These are phyloP conservation scores for Alternaria tenuissima DNA, from an alignment of 2,329 filamentous ascomycete species.

Conservation along the genomic window DNA sequence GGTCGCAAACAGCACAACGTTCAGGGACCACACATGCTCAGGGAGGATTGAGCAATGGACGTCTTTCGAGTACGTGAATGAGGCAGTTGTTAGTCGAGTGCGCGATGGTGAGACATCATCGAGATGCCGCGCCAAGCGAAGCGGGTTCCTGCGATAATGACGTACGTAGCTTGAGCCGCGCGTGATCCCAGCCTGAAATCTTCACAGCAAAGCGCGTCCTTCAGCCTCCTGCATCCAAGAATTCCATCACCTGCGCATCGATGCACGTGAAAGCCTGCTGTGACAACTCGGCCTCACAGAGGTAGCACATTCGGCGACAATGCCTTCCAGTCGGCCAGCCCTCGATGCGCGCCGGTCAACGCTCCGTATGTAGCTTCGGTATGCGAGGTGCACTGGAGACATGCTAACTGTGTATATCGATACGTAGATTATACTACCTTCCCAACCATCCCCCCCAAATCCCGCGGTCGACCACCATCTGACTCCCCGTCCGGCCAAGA, in stretches of 20 bases:
- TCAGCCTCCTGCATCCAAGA: neutral
- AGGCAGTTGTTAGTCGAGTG: neutral
- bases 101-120: neutral
- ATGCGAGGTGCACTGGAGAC: neutral
- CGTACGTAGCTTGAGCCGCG: constrained; percentile 11
- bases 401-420: neutral
- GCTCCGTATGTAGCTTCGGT: constrained; percentile 51
- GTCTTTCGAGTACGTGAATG: neutral
- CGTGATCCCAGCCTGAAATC: constrained; percentile 16
- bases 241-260: constrained; percentile 4
- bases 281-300: constrained; percentile 25
- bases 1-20: neutral
- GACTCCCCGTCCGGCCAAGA: constrained; percentile 36
- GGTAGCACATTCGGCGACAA: constrained; percentile 32
- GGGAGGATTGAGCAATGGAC: neutral
- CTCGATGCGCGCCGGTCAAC: constrained; percentile 58
- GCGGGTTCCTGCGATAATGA: constrained; percentile 15
- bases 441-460: constrained; percentile 75
- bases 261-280: constrained; percentile 23
- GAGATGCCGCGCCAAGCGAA: constrained; percentile 11
- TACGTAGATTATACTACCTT: constrained; percentile 76
- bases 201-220: constrained; percentile 3
- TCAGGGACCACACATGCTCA: neutral
- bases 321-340: constrained; percentile 45
- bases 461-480: constrained; percentile 63